A percentile compares a stretch with the other conserved stretches of the same genome.
Evolutionary conservation across 345 rosid species (phyloP).

Genomic region (Dipteronia dyeriana): DNA sequence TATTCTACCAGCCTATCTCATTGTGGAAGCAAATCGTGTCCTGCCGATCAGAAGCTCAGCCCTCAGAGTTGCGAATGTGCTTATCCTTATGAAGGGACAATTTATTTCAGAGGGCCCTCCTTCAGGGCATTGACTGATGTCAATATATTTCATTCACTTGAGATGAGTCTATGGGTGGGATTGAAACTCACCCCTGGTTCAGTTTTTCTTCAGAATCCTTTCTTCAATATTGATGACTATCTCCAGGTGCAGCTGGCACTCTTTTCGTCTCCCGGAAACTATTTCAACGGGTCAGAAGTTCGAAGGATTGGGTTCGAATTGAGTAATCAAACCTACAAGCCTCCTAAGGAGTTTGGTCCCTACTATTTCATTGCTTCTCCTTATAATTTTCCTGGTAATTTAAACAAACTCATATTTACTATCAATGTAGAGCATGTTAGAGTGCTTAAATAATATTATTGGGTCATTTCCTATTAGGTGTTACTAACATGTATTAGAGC

Average conservation of each 20-base stretch:
- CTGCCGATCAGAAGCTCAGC: slow-evolving; percentile 67
- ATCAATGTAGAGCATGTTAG: background rate
- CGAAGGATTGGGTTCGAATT: slow-evolving; percentile 74
- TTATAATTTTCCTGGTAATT: slow-evolving; percentile 79
- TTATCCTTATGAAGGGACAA: slow-evolving; percentile 82
- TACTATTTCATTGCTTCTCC: slow-evolving; percentile 85
- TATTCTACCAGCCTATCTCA: slow-evolving; percentile 78
- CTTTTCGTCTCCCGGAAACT: slow-evolving; percentile 62
- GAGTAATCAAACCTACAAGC: slow-evolving; percentile 86
- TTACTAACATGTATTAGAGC: too few species aligned
- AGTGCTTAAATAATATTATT: too few species aligned
- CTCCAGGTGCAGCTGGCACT: slow-evolving; percentile 81
- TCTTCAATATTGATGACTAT: slow-evolving; percentile 83
- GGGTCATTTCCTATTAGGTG: too few species aligned
- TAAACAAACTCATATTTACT: background rate
- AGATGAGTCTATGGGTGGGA: slow-evolving; percentile 78
- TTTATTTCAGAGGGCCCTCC: slow-evolving; percentile 75
- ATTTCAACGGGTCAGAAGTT: slow-evolving; percentile 65
- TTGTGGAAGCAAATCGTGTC: slow-evolving; percentile 67
- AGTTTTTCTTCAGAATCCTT: slow-evolving; percentile 76
- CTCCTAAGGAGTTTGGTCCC: slow-evolving; percentile 84
- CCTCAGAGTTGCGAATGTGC: slow-evolving; percentile 96
- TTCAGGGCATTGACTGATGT: slow-evolving; percentile 72
- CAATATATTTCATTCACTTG: slow-evolving; percentile 65
- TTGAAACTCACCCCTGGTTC: slow-evolving; percentile 81